Base-by-base conservation (phyloP, 164 flowering plant species). In the Akebia trifoliata region DNA sequence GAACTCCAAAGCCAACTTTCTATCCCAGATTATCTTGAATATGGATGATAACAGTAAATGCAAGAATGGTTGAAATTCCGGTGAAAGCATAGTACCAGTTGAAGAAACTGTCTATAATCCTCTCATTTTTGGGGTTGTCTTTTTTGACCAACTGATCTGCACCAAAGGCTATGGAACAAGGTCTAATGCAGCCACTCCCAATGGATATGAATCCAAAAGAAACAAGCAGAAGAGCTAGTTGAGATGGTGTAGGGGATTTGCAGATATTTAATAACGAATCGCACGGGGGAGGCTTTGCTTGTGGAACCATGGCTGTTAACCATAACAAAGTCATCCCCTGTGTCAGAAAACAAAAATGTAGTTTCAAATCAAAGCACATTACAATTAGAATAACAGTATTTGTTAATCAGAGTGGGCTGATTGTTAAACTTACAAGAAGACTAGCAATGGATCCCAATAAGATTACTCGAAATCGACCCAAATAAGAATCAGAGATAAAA, bases 391-490 rank as follows among this genome's bases (percentile, higher is more conserved):
- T 40, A 40, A 40, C 18, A 40, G 47, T 18, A 18, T 9, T 3
- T 11, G 15, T 37, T 12, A 8, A 12, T n/a, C n/a, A n/a, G n/a
- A 37, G 15, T 4, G 15, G 15, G 4, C 40, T 11, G 3, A 37
- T 3, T 1, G 7, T 25, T 18, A 14, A 1, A 28, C 77, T 76
- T 64, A 82, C 88, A 11, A 79, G 57, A 28, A 79, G 73, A 20
- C 66, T 72, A 17, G 50, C 2, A 49, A 79, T 2, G 6, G 82
- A 66, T 12, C 79, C 92, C 2, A 73, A 9, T 0, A 68, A 67
- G 10, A 85, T 82, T 20, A 67, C 71, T 8, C 65, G 59, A 58
- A 78, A 85, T 4, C 87, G 72, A 28, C 88, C 92, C 63, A 81
- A 42, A 69, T 56, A 78, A 30, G 86, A 71, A 72, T 85, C 88